Conservation (phyloP, 2,329 filamentous ascomycete species). For the Aspergillus proliferans region DNA sequence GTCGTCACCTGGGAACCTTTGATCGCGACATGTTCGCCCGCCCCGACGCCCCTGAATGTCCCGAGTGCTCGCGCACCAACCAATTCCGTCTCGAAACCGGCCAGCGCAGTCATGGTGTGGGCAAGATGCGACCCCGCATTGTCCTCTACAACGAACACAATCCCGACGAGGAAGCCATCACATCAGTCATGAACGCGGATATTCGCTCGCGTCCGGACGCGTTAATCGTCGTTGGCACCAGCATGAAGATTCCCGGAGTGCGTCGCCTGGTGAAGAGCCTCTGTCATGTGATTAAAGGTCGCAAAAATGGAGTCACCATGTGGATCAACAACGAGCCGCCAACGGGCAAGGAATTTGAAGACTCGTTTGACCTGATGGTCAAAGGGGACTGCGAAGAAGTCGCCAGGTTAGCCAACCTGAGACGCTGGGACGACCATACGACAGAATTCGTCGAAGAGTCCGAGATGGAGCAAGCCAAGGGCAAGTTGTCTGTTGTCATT, state of each 20-base stretch:
- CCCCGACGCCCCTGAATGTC: constrained; percentile 74
- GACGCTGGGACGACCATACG: constrained; percentile 50
- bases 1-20: constrained; percentile 68
- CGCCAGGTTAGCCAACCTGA: constrained; percentile 62
- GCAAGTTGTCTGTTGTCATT: constrained; percentile 36
- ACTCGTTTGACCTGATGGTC: constrained; percentile 89
- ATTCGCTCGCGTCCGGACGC: constrained; percentile 81
- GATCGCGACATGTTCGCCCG: constrained; percentile 75
- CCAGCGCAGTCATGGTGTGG: constrained; percentile 89
- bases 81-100: constrained; percentile 69
- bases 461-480: constrained; percentile 38
- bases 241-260: constrained; percentile 89
- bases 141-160: constrained; percentile 97
- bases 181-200: constrained; percentile 80
- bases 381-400: constrained; percentile 83
- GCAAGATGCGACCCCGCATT: constrained; percentile 81
- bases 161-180: constrained; percentile 93
- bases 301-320: constrained; percentile 72
- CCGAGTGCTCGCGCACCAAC: constrained; percentile 67
- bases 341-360: constrained; percentile 74
- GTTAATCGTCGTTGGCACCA: constrained; percentile 90
- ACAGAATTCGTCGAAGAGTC: constrained; percentile 38
- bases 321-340: constrained; percentile 94
- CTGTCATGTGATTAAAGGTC: constrained; percentile 76
- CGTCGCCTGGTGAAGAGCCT: constrained; percentile 83